A percentile compares a stretch with the other conserved stretches of the same genome.
phyloP scores from a whole-genome alignment of 495 filamentous ascomycete genomes.

The Aspergillus haitiensis region DNA sequence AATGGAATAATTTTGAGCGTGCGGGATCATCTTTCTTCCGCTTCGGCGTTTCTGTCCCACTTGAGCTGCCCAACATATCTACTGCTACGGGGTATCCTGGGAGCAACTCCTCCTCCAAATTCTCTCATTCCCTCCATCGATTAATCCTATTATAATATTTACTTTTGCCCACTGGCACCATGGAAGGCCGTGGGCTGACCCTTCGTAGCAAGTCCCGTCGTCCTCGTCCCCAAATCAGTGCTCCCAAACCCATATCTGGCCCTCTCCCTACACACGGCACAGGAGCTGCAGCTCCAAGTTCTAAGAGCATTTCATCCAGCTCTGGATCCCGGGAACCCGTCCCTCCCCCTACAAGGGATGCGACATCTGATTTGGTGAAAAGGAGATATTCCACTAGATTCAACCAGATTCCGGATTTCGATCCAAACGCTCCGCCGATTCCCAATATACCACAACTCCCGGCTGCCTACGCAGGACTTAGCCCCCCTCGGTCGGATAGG shows the following conservation, averaged over 20 bases:
- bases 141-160: conserved; percentile 5
- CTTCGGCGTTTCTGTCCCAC: conserved; percentile 38
- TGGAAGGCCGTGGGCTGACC: conserved; percentile 73
- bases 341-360: conserved; percentile 36
- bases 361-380: conserved; percentile 93
- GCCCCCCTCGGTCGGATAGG: conserved; percentile 47
- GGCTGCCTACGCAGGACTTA: conserved; percentile 49
- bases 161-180: conserved; percentile 18
- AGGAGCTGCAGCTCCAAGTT: conserved; percentile 30
- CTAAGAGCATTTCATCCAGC: conserved; percentile 22
- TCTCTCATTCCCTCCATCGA: conserved; percentile 9
- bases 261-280: conserved; percentile 48
- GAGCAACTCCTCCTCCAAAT: neutral
- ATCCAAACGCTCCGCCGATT: conserved; percentile 63
- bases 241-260: conserved; percentile 75
- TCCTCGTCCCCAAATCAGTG: conserved; percentile 71
- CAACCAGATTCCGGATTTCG: conserved; percentile 71
- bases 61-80: conserved; percentile 20
- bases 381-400: conserved; percentile 90
- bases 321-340: conserved; percentile 35
- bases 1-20: conserved; percentile 43
- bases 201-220: conserved; percentile 84
- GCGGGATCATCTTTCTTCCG: conserved; percentile 47
- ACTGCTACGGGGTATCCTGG: neutral
- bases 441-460: conserved; percentile 57